Conservation (phyloP, 2,329 filamentous ascomycete species). For the Exophiala sp. region DNA sequence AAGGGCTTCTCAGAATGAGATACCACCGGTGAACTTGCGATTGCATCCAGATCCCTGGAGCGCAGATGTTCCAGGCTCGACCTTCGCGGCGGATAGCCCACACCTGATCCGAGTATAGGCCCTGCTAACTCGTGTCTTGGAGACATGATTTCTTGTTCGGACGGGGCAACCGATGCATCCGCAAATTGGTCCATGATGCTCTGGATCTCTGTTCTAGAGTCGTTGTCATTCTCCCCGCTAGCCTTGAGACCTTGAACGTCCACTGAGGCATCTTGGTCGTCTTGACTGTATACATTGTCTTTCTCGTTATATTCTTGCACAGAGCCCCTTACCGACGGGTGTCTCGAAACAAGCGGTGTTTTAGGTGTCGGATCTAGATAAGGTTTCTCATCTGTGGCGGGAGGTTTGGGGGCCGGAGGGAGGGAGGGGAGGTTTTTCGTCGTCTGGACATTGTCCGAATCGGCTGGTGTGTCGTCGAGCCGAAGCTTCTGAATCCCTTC, state of each 20-base stretch:
- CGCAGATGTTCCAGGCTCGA: conserved; percentile 76
- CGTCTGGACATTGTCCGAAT: conserved; percentile 2
- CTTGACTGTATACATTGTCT: conserved; percentile 28
- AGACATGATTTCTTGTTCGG: conserved; percentile 83
- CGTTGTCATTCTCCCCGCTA: conserved; percentile 48
- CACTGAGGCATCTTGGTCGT: conserved; percentile 47
- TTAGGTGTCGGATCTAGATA: conserved; percentile 48
- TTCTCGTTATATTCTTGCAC: conserved; percentile 26
- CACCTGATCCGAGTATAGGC: conserved; percentile 61
- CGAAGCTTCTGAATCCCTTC: conserved; percentile 10
- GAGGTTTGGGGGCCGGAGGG: conserved; percentile 40
- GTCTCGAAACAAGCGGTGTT: conserved; percentile 39
- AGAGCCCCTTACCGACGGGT: conserved; percentile 30
- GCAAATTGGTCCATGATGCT: conserved; percentile 97
- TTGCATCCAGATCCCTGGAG: conserved; percentile 33
- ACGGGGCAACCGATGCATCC: conserved; percentile 64
- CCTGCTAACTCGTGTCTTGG: conserved; percentile 77
- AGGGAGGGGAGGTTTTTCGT: conserved; percentile 24
- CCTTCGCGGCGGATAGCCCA: conserved; percentile 71
- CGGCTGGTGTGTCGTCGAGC: conserved; percentile 3
- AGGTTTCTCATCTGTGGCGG: conserved; percentile 47
- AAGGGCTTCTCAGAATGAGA: conserved; percentile 24
- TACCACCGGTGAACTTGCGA: conserved; percentile 24
- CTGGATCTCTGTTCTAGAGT: conserved; percentile 80
- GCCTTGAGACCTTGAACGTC: conserved; percentile 41